Evolutionary conservation across 1,284 basidiomycete species (phyloP), one percentile per base, ranked within the genome.

Genomic region (Tremellales sp.): DNA sequence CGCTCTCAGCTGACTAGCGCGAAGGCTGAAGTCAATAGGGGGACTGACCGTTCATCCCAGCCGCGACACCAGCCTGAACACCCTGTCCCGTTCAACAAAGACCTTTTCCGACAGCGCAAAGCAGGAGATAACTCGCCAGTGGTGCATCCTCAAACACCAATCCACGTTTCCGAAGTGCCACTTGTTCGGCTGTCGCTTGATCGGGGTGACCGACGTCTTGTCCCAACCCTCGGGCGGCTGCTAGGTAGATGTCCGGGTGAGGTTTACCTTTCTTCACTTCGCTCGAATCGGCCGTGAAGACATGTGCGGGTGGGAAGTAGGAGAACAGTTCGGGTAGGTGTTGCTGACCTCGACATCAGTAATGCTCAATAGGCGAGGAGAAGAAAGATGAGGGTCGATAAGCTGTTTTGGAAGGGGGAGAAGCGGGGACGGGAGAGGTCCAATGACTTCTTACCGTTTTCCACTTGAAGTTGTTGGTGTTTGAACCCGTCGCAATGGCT

Each of bases 71-170:
- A 2, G 74, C 71, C 37, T 60, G 55, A 11, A 70, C 65, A 1
- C 74, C 74, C 51, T 65, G 29, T 39, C 7, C 19, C 36, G 43
- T 33, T 13, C 7, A 10, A 13, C 23, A 31, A 5, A 7, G 5
- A 5, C 5, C 10, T 27, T 15, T 43, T 19, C 25, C 7, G 27
- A 37, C 7, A 44, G 33, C n/a, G 23, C 22, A 4, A 25, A 27
- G 22, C 27, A 7, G 19, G 40, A 17, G 23, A 31, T n/a, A 22
- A 17, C 12, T 46, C 61, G 51, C 64, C 12, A 62, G 65, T 4
- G 62, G 43, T 37, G 72, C 73, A 55, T 76, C 74, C 54, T 76
- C 74, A 46, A 75, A 75, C 10, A 76, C 73, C 19, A 76, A 45
- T 4, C 68, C 73, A 46, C 51, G 61, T 10, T 52, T 52, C 21